These are phyloP conservation scores for Jatropha multifida DNA, from an alignment of 441 rosid species.

Conservation along the genomic window DNA sequence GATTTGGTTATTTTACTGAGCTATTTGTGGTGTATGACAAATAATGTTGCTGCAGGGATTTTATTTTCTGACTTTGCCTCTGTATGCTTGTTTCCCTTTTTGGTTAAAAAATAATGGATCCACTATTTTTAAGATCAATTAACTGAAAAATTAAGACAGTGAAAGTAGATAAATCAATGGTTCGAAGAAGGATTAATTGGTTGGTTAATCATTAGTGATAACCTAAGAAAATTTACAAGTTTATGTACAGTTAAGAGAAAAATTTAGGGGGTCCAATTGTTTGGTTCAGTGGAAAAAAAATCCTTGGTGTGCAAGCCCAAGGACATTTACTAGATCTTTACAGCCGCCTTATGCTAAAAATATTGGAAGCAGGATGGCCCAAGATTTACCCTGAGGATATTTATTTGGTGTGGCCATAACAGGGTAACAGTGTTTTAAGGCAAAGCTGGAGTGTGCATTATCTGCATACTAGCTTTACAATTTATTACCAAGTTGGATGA, in stretches of 20 bases:
- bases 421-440: neutral
- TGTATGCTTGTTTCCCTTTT: neutral
- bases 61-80: neutral
- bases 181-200: neutral
- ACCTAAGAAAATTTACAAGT: neutral
- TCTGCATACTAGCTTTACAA: neutral
- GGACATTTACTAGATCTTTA: neutral
- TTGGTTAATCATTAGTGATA: neutral
- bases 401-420: neutral
- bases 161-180: neutral
- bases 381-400: neutral
- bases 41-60: neutral
- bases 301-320: neutral
- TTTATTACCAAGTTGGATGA: neutral
- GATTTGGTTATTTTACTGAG: neutral
- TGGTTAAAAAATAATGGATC: neutral
- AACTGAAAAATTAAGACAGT: neutral
- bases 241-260: neutral
- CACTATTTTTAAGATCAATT: neutral
- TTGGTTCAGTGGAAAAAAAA: neutral
- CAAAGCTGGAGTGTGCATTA: neutral
- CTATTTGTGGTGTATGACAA: neutral
- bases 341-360: neutral
- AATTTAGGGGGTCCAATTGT: neutral
- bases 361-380: neutral